These are phyloP conservation scores for Colletotrichum caudatum DNA, from an alignment of 2,329 filamentous ascomycete genomes.

Conservation along the genomic window DNA sequence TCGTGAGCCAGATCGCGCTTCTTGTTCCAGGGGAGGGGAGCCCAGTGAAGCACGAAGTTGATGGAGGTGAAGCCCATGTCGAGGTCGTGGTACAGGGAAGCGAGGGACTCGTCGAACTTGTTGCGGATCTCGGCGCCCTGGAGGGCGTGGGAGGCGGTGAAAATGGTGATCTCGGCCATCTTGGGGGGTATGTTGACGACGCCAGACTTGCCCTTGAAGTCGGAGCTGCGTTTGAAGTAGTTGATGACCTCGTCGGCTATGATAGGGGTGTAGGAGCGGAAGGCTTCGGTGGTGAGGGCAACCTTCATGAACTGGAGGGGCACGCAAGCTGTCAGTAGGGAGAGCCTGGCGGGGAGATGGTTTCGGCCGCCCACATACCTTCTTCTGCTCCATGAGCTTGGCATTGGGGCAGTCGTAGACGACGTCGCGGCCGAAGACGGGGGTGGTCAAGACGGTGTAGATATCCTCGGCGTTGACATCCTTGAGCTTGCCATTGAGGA, in stretches of 20 bases:
- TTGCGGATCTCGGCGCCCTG: slow-evolving; percentile 87
- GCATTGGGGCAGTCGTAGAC: slow-evolving; percentile 92
- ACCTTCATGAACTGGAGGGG: slow-evolving; percentile 79
- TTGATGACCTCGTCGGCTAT: slow-evolving; percentile 80
- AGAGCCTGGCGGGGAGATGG: not conserved
- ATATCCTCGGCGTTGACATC: slow-evolving; percentile 93
- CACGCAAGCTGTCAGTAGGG: slow-evolving; percentile 39
- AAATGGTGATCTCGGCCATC: slow-evolving; percentile 90
- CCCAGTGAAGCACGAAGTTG: slow-evolving; percentile 93
- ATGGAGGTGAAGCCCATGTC: slow-evolving; percentile 91
- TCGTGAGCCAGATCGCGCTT: slow-evolving; percentile 82
- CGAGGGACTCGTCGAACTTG: slow-evolving; percentile 84
- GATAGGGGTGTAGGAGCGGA: slow-evolving; percentile 80
- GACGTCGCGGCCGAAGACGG: slow-evolving; percentile 84
- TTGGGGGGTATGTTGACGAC: slow-evolving; percentile 78
- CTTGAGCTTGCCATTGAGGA: slow-evolving; percentile 89
- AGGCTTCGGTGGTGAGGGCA: slow-evolving; percentile 79
- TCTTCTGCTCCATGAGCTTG: slow-evolving; percentile 97
- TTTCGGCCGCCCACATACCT: slow-evolving; percentile 65
- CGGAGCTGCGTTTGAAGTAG: slow-evolving; percentile 76
- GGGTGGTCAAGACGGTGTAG: slow-evolving; percentile 80
- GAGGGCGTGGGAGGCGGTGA: slow-evolving; percentile 86
- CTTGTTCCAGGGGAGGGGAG: slow-evolving; percentile 88
- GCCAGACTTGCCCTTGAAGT: slow-evolving; percentile 77
- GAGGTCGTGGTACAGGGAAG: slow-evolving; percentile 86